Conservation (phyloP, 805 yeast genomes). For the Naumovozyma castellii region DNA sequence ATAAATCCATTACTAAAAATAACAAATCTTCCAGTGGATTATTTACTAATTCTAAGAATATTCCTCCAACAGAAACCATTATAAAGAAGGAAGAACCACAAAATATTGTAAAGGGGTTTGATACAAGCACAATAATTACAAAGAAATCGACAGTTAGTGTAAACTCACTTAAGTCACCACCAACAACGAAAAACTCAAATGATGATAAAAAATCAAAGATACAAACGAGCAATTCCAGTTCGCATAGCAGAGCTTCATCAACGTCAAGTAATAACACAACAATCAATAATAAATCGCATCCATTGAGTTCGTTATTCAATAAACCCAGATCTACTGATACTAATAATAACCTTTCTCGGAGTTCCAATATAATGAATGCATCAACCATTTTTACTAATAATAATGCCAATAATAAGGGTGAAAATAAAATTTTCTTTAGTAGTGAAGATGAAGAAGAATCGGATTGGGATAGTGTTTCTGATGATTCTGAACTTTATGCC, state of each 20-base stretch:
- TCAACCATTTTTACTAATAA: not conserved
- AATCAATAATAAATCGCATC: not conserved
- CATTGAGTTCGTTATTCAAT: not conserved
- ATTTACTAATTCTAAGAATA: not conserved
- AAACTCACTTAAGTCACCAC: not conserved
- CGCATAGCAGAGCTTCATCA: not conserved
- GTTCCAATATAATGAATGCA: not conserved
- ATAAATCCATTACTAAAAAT: not conserved
- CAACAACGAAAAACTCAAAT: not conserved
- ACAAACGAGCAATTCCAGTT: no score
- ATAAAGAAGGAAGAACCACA: conserved; percentile 12
- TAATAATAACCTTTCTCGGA: no score
- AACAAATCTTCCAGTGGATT: conserved; percentile 1
- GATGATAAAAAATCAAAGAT: not conserved
- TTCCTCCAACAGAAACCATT: not conserved
- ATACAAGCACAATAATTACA: conserved; percentile 16
- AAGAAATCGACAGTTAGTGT: conserved; percentile 4
- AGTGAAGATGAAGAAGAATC: conserved; percentile 29
- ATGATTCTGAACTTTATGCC: conserved; percentile 20
- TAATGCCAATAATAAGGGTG: conserved; percentile 1
- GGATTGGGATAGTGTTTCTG: conserved; percentile 26
- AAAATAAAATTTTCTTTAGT: conserved; percentile 22
- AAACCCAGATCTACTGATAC: not conserved
- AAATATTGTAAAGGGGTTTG: conserved; percentile 20
- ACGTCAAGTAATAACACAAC: not conserved